Base-by-base conservation (phyloP, 805 yeast species). In the Allodekkera sacchari region DNA sequence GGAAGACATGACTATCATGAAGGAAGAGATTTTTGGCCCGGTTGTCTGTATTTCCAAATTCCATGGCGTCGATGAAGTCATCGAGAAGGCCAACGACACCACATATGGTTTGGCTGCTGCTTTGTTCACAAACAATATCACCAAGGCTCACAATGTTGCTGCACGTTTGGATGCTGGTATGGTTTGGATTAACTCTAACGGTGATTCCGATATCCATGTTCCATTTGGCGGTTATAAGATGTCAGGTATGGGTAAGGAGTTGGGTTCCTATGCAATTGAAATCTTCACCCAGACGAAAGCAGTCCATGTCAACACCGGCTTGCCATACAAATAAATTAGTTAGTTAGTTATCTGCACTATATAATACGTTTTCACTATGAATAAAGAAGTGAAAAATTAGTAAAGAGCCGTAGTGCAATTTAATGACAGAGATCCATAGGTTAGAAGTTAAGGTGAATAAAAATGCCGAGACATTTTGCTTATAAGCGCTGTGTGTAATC, bases 21-120 rank as follows among this genome's bases (percentile, higher is more conserved):
- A 59, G 47, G 88, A 81, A 48, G 92, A 81, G 59, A 80, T 81
- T 43, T 81, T 81, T 42, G 92, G 92, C 32, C 92, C 92, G 24
- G 87, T 81, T 36, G 82, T 79, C 30, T 66, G 83, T 15, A 65
- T 77, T 36, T 61, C 77, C 42, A 80, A 77, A 57, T 81, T 81
- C 60, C 60, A 60, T 47, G 70, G 77, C 34, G 61, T 67, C 34
- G 83, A 77, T 35, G 84, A 81, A 50, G 87, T 66, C 35, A 64
- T 80, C 36, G 57, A 59, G 29, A 61, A 68, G 57, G 85, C 88
- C 22, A 81, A 81, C 55, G 68, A 68, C 53, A 66, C 84, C 25
- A 70, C 68, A 33, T 81, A 76, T 48, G 92, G 89, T 44, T 68
- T 81, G 52, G 88, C 85, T 52, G 83, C 88, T 39, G 85, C 85